Evolutionary conservation across 2,329 filamentous ascomycete genomes (phyloP).

Genomic region (Cordyceps cateniannulata): DNA sequence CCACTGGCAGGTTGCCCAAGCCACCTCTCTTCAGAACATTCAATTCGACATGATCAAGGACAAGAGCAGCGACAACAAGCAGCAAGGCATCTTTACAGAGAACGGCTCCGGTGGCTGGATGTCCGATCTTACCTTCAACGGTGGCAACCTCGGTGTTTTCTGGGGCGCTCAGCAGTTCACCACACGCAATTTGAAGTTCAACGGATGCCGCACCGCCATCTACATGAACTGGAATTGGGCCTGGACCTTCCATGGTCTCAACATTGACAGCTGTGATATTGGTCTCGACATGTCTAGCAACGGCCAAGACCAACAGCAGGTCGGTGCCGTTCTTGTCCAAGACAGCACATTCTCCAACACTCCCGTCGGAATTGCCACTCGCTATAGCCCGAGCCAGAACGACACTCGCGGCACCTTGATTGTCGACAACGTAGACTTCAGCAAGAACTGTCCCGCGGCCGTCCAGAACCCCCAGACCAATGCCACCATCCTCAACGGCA

Average conservation of each 20-base stretch:
- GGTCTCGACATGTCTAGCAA: conserved; percentile 73
- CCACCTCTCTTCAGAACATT: conserved; percentile 74
- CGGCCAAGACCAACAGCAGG: conserved; percentile 57
- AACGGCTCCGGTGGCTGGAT: conserved; percentile 82
- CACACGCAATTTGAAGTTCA: conserved; percentile 75
- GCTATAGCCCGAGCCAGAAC: conserved; percentile 57
- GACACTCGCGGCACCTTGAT: conserved; percentile 75
- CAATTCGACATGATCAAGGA: conserved; percentile 72
- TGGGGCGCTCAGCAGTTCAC: conserved; percentile 86
- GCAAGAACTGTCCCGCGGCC: conserved; percentile 56
- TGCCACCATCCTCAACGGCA: conserved; percentile 59
- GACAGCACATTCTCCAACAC: conserved; percentile 77
- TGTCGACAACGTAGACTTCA: conserved; percentile 85
- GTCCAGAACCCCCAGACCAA: conserved; percentile 54
- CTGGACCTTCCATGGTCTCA: conserved; percentile 72
- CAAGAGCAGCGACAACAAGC: conserved; percentile 55
- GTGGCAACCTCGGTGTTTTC: conserved; percentile 71
- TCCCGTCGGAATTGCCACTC: conserved; percentile 62
- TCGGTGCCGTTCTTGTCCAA: conserved; percentile 77
- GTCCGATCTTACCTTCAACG: conserved; percentile 76
- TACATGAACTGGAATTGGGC: conserved; percentile 92
- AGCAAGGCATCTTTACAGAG: conserved; percentile 78
- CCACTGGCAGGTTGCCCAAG: conserved; percentile 83
- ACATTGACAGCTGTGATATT: conserved; percentile 66
- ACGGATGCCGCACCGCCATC: conserved; percentile 73